Base-by-base conservation (phyloP, 345 rosid species). In the Aurinia saxatilis region DNA sequence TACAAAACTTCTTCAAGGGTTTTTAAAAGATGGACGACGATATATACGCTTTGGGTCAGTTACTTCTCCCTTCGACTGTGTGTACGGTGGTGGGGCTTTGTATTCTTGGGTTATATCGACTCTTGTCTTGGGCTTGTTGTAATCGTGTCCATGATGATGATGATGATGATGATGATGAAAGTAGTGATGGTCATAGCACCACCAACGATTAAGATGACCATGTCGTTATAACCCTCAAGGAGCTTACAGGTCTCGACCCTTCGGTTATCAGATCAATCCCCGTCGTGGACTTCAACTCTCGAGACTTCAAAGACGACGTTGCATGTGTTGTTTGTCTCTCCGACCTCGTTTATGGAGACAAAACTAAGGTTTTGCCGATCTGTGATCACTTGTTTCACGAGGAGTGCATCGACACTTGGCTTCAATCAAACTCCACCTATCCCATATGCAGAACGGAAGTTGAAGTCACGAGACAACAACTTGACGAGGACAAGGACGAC, bases 381-480 rank as follows among this genome's bases (percentile, higher is more conserved):
- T n/a, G n/a, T n/a, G 70, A 72, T 38, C 98, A 91, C 13, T 80
- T 84, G 1, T 91, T 91, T 61, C 98, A 87, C 18, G 82, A 78
- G 5, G 88, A 84, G 10, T 91, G 95, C 56, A 85, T 87, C 35
- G 95, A 87, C 51, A 78, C 78, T 88, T 89, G 95, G 95, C 79
- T 90, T 50, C 82, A 79, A 29, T 81, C 84, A 7, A 86, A 88
- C 46, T 75, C 80, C 16, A 80, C 95, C 12, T 84, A 90, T 63
- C 97, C 93, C 16, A 76, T 90, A 52, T 90, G 97, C 57, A 49
- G 91, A 53, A 72, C 72, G 14, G 67, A 60, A 0, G 70, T 83
- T 39, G 75, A n/a, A n/a, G n/a, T n/a, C n/a, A n/a, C n/a, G n/a
- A n/a, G n/a, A n/a, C n/a, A n/a, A n/a, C n/a, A n/a, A n/a, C n/a